phyloP scores from a whole-genome alignment of 2,329 filamentous ascomycete species.

The Colletotrichum noveboracense region DNA sequence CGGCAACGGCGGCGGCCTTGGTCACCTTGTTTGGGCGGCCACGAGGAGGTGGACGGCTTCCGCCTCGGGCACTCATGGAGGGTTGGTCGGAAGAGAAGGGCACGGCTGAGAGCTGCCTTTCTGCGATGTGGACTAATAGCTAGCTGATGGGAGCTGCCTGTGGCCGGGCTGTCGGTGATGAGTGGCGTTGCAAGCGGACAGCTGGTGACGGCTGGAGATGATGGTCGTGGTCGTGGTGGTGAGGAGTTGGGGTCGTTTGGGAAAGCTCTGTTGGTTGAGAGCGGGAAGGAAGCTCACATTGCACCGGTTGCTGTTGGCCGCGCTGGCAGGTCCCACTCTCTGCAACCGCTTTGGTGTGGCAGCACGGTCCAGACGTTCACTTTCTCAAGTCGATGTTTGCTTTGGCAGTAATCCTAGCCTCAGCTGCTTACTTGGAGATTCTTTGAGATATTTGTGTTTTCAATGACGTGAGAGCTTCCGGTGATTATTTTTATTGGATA shows the following conservation, averaged over 20 bases:
- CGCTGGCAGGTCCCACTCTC: slow-evolving; percentile 6
- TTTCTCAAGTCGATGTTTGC: background rate
- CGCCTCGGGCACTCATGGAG: slow-evolving; percentile 23
- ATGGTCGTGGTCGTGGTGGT: background rate
- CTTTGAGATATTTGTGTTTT: background rate
- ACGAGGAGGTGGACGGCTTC: slow-evolving; percentile 32
- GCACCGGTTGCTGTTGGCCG: background rate
- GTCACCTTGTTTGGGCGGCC: slow-evolving; percentile 49
- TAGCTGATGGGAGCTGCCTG: background rate
- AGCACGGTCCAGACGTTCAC: slow-evolving; percentile 28
- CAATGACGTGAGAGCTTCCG: background rate
- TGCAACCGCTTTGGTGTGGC: background rate
- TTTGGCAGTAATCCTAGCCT: background rate
- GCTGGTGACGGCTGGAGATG: slow-evolving; percentile 21
- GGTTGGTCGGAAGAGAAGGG: background rate
- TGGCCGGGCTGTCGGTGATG: slow-evolving; percentile 4
- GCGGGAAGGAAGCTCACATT: background rate
- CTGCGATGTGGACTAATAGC: slow-evolving; percentile 18
- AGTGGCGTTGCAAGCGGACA: slow-evolving; percentile 10
- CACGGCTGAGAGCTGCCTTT: background rate
- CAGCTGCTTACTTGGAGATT: background rate
- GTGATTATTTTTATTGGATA: background rate
- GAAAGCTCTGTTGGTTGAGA: slow-evolving; percentile 19
- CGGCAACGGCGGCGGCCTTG: slow-evolving; percentile 36
- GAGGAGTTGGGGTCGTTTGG: slow-evolving; percentile 10